Percentiles rank a stretch among this genome's conserved stretches.
Evolutionary conservation across 805 yeast genomes (phyloP).

Genomic region (Yarrowia sp.): DNA sequence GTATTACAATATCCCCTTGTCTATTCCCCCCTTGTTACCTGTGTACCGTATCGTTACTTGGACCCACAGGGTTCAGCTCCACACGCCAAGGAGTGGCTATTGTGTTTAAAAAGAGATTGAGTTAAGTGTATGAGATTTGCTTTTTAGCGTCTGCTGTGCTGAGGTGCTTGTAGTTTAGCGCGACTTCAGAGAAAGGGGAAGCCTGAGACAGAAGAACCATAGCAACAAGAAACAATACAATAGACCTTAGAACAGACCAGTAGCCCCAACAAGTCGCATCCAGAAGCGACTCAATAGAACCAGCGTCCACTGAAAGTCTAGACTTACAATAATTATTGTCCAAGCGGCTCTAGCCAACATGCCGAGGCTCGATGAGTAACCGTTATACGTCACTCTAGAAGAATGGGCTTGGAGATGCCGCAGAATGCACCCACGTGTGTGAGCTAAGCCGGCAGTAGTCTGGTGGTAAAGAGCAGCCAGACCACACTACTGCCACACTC

Average conservation of each 20-base stretch:
- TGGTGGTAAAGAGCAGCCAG: not conserved
- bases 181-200: not conserved
- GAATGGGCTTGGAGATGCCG: not conserved
- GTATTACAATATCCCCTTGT: not conserved
- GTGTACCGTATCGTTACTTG: not conserved
- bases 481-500: not conserved
- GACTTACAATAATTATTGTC: too few relatives aligned
- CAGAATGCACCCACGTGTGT: not conserved
- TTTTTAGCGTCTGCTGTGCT: too few relatives aligned
- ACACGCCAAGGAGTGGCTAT: not conserved
- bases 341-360: not conserved
- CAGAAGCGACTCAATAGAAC: too few relatives aligned
- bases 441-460: not conserved
- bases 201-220: not conserved
- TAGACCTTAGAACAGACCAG: not conserved
- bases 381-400: slow-evolving; percentile 1
- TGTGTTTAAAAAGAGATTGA: not conserved
- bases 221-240: not conserved
- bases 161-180: not conserved
- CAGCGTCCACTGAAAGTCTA: too few relatives aligned
- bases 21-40: not conserved
- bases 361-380: not conserved
- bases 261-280: not conserved
- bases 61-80: not conserved
- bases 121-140: not conserved